phyloP scores from a whole-genome alignment of 306 rosid genomes.

The Macrotyloma uniflorum region DNA sequence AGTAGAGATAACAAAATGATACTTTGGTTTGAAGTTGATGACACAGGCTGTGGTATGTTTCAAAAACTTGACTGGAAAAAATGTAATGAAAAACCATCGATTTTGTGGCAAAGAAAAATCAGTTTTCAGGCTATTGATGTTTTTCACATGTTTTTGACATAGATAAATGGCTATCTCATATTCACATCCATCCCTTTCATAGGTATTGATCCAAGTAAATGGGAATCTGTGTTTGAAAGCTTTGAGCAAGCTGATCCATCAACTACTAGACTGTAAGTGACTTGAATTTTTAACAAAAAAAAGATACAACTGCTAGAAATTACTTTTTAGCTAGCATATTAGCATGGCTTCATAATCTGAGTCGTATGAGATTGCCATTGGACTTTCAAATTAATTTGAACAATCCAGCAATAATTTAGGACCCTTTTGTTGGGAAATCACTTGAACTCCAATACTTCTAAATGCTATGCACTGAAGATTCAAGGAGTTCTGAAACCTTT shows the following conservation, averaged over 20 bases:
- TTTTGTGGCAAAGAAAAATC: conserved; percentile 22
- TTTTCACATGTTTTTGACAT: not conserved
- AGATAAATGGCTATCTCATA: not conserved
- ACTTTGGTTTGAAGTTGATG: conserved; percentile 96
- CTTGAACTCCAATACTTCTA: not conserved
- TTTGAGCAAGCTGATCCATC: conserved; percentile 99
- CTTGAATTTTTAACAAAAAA: conserved; percentile 25
- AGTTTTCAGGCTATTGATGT: conserved; percentile 16
- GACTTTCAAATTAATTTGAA: conserved; percentile 10
- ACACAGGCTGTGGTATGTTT: conserved; percentile 90
- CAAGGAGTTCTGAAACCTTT: conserved; percentile 9
- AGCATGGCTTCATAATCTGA: conserved; percentile 21
- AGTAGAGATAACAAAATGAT: conserved; percentile 69
- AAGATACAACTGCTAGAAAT: not conserved
- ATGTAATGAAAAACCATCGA: conserved; percentile 22
- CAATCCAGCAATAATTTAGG: conserved; percentile 5
- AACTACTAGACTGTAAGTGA: conserved; percentile 88
- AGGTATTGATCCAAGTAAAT: conserved; percentile 96
- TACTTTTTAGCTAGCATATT: not conserved
- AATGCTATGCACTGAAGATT: conserved; percentile 22
- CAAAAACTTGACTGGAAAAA: conserved; percentile 28
- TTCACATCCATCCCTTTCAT: conserved; percentile 23
- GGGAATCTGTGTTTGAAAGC: conserved; percentile 99
- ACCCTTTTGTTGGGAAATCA: not conserved
- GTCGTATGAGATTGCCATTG: not conserved